Percentiles rank a stretch among this genome's conserved stretches.
Evolutionary conservation across 179 eudicot species (phyloP).

Genomic region (Beta lomatogona): DNA sequence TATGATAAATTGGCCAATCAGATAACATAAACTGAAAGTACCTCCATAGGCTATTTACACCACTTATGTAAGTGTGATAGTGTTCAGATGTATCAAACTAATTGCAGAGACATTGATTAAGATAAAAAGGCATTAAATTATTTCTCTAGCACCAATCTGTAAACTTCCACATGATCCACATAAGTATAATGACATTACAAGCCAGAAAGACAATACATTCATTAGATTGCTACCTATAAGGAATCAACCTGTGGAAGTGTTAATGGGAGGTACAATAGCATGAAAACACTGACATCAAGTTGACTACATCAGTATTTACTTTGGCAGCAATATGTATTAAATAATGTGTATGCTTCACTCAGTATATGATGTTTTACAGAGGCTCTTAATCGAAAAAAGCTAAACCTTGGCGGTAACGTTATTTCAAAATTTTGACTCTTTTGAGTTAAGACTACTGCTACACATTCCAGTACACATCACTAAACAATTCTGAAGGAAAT

Average conservation of each 20-base stretch:
- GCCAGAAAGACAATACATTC: neutral
- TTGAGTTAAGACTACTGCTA: neutral
- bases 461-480: neutral
- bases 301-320: neutral
- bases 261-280: neutral
- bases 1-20: slow-evolving; percentile 14
- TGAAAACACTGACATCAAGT: neutral
- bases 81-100: neutral
- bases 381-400: neutral
- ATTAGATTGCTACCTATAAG: neutral
- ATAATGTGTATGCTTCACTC: neutral
- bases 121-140: neutral
- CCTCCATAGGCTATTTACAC: neutral
- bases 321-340: neutral
- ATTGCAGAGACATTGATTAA: slow-evolving; percentile 2
- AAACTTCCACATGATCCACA: neutral
- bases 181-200: neutral
- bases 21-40: neutral
- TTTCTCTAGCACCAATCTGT: neutral
- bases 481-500: neutral
- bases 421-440: neutral
- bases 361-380: neutral
- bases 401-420: neutral
- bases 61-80: neutral
- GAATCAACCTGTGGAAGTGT: neutral